A percentile compares a stretch with the other conserved stretches of the same genome.
Evolutionary conservation across 345 rosid genomes (phyloP).

Genomic region (thale cress (Arabidopsis thaliana)): DNA sequence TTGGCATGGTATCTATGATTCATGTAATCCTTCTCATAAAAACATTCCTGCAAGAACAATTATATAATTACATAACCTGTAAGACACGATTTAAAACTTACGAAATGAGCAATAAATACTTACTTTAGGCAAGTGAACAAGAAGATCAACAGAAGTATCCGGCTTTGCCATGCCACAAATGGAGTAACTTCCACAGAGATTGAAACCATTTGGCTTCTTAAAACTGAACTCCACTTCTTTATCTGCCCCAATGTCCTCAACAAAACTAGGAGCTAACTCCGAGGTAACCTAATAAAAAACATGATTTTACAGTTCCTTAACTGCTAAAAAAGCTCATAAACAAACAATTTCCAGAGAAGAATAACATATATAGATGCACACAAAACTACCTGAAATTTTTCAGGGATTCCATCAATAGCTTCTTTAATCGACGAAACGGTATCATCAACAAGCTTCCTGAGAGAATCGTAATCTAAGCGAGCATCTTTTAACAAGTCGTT

Average conservation of each 20-base stretch:
- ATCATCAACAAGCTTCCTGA: constrained; percentile 30
- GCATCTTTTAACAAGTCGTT: constrained; percentile 41
- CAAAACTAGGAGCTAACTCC: constrained; percentile 68
- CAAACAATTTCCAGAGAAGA: not conserved
- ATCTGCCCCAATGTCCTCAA: constrained; percentile 76
- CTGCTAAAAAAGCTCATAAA: constrained; percentile 22
- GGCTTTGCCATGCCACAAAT: constrained; percentile 68
- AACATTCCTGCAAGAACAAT: constrained; percentile 70
- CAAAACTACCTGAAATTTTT: constrained; percentile 28
- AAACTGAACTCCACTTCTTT: constrained; percentile 81
- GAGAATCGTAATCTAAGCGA: constrained; percentile 31
- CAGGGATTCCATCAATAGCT: constrained; percentile 23
- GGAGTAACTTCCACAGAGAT: constrained; percentile 79
- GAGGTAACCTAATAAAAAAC: constrained; percentile 56
- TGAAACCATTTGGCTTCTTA: constrained; percentile 67
- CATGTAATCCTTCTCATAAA: constrained; percentile 83
- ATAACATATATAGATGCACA: not conserved
- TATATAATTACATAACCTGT: constrained; percentile 8
- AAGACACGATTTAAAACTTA: not conserved
- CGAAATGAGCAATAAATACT: constrained; percentile 6
- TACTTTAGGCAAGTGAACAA: constrained; percentile 83
- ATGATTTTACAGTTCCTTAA: constrained; percentile 13
- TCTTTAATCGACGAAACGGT: constrained; percentile 31
- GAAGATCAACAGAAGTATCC: constrained; percentile 66
- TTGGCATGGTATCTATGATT: constrained; percentile 91